These are phyloP conservation scores for Ganoderma sinense DNA, from an alignment of 1,284 basidiomycete genomes.

Conservation along the genomic window DNA sequence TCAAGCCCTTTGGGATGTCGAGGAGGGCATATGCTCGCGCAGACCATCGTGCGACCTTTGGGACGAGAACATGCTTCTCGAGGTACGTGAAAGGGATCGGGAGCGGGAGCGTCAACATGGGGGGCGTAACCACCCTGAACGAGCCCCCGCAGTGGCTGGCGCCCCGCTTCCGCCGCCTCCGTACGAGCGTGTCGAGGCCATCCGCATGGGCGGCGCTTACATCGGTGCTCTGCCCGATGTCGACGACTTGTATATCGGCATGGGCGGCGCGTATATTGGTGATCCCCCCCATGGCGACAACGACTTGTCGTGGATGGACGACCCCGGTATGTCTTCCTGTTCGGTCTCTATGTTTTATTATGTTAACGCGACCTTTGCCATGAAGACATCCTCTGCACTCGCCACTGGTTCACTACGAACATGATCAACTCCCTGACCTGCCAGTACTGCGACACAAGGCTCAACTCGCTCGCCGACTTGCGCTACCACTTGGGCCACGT, in stretches of 20 bases:
- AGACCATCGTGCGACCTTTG: conserved; percentile 47
- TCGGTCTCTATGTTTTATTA: not conserved
- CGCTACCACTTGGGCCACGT: conserved; percentile 45
- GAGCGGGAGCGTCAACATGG: conserved; percentile 29
- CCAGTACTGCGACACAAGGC: conserved; percentile 45
- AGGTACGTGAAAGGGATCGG: conserved; percentile 40
- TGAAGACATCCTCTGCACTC: conserved; percentile 40
- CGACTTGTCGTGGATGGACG: conserved; percentile 43
- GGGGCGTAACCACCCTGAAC: not conserved
- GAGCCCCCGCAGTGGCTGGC: not conserved
- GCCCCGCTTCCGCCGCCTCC: conserved; percentile 21
- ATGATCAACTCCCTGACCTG: conserved; percentile 46
- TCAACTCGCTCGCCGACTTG: conserved; percentile 46
- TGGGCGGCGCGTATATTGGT: not conserved
- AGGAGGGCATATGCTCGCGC: conserved; percentile 40
- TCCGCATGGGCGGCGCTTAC: not conserved
- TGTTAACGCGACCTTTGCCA: not conserved
- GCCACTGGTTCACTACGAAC: conserved; percentile 44
- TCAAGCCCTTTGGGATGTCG: conserved; percentile 40
- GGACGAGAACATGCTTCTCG: conserved; percentile 50
- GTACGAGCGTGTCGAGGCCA: conserved; percentile 5
- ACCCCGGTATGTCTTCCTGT: conserved; percentile 37
- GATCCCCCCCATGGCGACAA: not conserved
- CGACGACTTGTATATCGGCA: not conserved
- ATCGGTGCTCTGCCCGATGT: not conserved